Base-by-base conservation (phyloP, 2,329 filamentous ascomycete genomes). In the Chaetothyriales sp. region DNA sequence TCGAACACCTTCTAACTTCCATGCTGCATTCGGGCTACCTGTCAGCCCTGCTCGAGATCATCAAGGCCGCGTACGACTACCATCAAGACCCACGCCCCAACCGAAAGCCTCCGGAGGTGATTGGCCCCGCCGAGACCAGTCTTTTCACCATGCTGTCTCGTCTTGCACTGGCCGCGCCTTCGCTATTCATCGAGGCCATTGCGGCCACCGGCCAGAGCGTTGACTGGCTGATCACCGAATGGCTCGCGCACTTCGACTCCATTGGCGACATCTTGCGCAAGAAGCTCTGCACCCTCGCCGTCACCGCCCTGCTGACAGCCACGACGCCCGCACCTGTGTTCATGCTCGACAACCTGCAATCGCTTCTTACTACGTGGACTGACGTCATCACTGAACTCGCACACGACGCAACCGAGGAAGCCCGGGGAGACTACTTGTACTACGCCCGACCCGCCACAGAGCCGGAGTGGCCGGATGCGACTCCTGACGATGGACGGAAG, bases 71-170 rank as follows among this genome's bases (percentile, higher is more conserved):
- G 2, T 82, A 73, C 76, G 78, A 85, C 62, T 82, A 86, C 2
- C 83, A 86, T 60, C 83, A 94, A 65, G 87, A 85, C 0, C 86
- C 85, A 0, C 90, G 92, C 0, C 89, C 90, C 0, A 85, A 86
- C 62, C 77, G 77, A 22, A 85, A 77, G 58, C 74, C 79, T 18
- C 77, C 82, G 43, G 78, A 80, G 28, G 77, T 95, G 33, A 83
- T 84, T 60, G 80, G 82, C 10, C 76, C 89, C 9, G 82, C 86
- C 0, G 82, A 95, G 63, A 85, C 85, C 0, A 86, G 95, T 64
- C 95, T 94, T 65, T 85, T 94, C 63, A 78, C 81, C 4, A 81
- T 97, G 1, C 74, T 98, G 1, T 83, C 87, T 1, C 83, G 89
- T 1, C 76, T 97, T 15, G 79, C 83, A 0, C 70, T 94, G 1